Evolutionary conservation across 2,329 filamentous ascomycete species (phyloP).

Genomic region (Aspergillus fumigatiaffinis): DNA sequence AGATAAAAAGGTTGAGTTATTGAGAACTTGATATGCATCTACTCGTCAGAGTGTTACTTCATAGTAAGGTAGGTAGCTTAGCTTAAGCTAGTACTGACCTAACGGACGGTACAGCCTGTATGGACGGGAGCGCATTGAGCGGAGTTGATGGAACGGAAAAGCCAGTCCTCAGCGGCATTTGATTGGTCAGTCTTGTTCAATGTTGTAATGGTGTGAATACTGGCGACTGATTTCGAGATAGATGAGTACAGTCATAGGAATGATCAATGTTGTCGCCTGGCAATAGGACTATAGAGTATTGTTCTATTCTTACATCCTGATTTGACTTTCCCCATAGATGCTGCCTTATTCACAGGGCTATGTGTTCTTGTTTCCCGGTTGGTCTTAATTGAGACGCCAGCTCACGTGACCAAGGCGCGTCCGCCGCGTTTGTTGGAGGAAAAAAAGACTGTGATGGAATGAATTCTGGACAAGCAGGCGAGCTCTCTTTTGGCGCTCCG

Average conservation of each 20-base stretch:
- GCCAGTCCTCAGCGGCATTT: neutral
- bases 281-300: neutral
- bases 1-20: neutral
- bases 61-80: neutral
- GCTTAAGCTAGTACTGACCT: neutral
- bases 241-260: neutral
- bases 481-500: neutral
- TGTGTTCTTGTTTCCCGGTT: neutral
- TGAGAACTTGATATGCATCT: neutral
- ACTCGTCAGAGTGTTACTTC: neutral
- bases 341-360: neutral
- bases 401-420: conserved; percentile 21
- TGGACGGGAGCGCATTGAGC: neutral
- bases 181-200: neutral
- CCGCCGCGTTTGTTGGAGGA: conserved; percentile 16
- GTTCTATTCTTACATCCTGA: neutral
- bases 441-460: conserved; percentile 9
- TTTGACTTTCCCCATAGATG: neutral
- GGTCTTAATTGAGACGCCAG: conserved; percentile 20
- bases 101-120: neutral
- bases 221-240: neutral
- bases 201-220: neutral
- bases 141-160: neutral
- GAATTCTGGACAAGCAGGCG: conserved; percentile 6
- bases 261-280: neutral